Evolutionary conservation across 306 rosid genomes (phyloP), one percentile per base, ranked within the genome.

Genomic region (Carpinus fangiana): DNA sequence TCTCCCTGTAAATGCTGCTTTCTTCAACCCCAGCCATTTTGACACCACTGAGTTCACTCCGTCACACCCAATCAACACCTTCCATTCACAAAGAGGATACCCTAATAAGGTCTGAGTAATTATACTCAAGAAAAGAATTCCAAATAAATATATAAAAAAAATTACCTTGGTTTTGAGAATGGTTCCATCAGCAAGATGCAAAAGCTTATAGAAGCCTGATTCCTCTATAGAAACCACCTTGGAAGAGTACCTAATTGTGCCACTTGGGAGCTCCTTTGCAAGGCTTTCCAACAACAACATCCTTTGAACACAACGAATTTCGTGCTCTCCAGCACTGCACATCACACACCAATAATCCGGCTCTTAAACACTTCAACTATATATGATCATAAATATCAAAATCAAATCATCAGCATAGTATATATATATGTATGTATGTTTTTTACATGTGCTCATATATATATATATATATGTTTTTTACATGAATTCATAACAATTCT

Each of bases 51-150:
- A 92, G 82, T 94, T 94, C 68, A 94, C 90, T 82, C 98, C 94
- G 81, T 94, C 98, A 82, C 90, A 88, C 18, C 94, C 97, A 23
- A 94, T 83, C 80, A 92, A 74, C 23, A 88, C 94, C 97, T 91
- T 65, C 8, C 38, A 72, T 73, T 59, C 67, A 60, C 70, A 68
- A 65, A 47, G 65, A 11, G 1, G 46, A 36, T 34, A 65, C n/a
- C 36, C 47, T 17, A 17, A 36, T 36, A 7, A 65, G 26, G 23
- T 23, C 70, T 8, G 34, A 64, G 47, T 28, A 14, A 34, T 64
- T 64, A 64, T 64, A 34, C 21, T 6, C 43, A 31, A 31, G 34
- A 31, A 31, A 31, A 31, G 3, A 31, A 31, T 31, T 31, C 34
- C 34, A 31, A 31, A 2, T 2, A 31, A 31, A 31, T 31, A 31